Percentiles rank a stretch among this genome's conserved stretches.
phyloP scores from a whole-genome alignment of 140 eudicot species.

The Oenanthe javanica region DNA sequence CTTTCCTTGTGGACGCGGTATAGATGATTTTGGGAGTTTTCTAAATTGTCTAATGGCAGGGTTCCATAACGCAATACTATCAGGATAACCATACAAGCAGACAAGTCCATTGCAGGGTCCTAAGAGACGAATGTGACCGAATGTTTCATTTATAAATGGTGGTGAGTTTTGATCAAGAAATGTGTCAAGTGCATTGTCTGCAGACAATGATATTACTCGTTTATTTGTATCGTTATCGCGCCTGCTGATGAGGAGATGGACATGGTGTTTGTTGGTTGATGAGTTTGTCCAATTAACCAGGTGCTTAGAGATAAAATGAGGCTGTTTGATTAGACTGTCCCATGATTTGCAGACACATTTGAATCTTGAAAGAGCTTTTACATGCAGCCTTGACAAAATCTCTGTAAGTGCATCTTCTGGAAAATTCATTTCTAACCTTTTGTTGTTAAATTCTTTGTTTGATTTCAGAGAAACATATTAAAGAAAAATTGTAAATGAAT shows the following conservation, averaged over 20 bases:
- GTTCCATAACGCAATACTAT: slow-evolving; percentile 7
- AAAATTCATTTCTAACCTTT: not conserved
- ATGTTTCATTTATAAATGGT: slow-evolving; percentile 3
- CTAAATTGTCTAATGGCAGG: slow-evolving; percentile 7
- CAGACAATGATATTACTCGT: slow-evolving; percentile 1
- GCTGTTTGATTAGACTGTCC: not conserved
- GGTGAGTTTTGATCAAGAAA: slow-evolving; percentile 12
- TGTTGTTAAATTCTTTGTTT: not conserved
- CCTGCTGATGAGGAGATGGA: slow-evolving; percentile 6
- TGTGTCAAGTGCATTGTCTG: not conserved
- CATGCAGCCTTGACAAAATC: slow-evolving; percentile 8
- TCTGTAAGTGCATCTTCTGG: slow-evolving; percentile 3
- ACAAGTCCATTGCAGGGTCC: slow-evolving; percentile 14
- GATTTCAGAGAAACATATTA: not conserved
- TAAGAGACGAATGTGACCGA: slow-evolving; percentile 9
- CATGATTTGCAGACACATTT: slow-evolving; percentile 8
- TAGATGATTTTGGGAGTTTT: slow-evolving; percentile 1
- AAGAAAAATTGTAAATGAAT: not conserved
- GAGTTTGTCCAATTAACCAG: not conserved
- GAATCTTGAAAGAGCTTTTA: not conserved
- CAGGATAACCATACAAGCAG: slow-evolving; percentile 5
- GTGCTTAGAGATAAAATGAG: slow-evolving; percentile 8
- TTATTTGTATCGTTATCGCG: slow-evolving; percentile 7
- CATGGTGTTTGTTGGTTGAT: slow-evolving; percentile 11
- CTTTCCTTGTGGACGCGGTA: slow-evolving; percentile 9